phyloP scores from a whole-genome alignment of 1,284 basidiomycete species.

The Cutaneotrichosporon sp. region DNA sequence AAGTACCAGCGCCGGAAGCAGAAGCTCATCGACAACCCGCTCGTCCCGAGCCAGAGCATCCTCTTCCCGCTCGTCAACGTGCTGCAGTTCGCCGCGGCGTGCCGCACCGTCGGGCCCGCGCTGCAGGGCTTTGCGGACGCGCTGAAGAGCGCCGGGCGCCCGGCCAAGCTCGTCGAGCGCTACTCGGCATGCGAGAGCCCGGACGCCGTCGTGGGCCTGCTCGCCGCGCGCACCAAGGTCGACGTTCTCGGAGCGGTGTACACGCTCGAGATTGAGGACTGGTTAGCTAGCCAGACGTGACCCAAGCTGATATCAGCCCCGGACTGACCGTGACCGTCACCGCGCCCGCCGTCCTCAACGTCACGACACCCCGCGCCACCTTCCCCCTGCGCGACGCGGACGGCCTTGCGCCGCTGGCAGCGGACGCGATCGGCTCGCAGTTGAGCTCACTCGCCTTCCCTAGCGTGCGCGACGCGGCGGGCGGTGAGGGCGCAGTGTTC shows the following conservation, averaged over 20 bases:
- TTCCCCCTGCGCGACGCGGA: slow-evolving; percentile 36
- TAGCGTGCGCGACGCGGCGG: slow-evolving; percentile 9
- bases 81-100: slow-evolving; percentile 29
- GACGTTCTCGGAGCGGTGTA: slow-evolving; percentile 28
- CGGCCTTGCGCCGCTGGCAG: slow-evolving; percentile 28
- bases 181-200: slow-evolving; percentile 13
- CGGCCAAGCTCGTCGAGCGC: slow-evolving; percentile 16
- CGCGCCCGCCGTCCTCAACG: slow-evolving; percentile 18
- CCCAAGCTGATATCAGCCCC: slow-evolving; percentile 21
- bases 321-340: slow-evolving; percentile 29
- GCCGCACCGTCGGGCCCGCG: slow-evolving; percentile 16
- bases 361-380: slow-evolving; percentile 29
- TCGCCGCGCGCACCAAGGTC: slow-evolving; percentile 21
- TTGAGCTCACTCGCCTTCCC: slow-evolving; percentile 17
- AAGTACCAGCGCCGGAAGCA: slow-evolving; percentile 37
- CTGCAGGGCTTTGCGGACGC: slow-evolving; percentile 26
- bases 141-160: slow-evolving; percentile 26
- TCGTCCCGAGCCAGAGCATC: slow-evolving; percentile 21
- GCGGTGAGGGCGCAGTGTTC: slow-evolving; percentile 21
- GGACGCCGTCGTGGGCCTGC: slow-evolving; percentile 11
- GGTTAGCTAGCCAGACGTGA: slow-evolving; percentile 19
- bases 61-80: slow-evolving; percentile 37
- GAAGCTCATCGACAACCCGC: slow-evolving; percentile 21
- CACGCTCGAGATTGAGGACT: slow-evolving; percentile 28
- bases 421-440: slow-evolving; percentile 32